Base-by-base conservation (phyloP, 2,329 filamentous ascomycete species). In the Niveomyces coronatus region DNA sequence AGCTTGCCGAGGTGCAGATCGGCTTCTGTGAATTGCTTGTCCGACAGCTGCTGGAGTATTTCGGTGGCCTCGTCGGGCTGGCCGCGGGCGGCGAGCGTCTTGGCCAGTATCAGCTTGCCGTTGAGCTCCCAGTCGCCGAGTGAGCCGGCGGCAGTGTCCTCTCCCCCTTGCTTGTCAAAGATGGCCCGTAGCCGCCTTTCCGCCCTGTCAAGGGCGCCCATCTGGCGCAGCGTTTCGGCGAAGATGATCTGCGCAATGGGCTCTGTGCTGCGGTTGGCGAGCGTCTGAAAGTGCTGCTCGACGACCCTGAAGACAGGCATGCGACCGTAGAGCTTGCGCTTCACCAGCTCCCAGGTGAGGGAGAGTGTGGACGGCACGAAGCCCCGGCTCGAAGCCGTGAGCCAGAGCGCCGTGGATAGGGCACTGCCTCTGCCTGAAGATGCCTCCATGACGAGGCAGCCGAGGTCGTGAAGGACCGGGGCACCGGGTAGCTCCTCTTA, bases 181-280 rank as follows among this genome's bases (percentile, higher is more conserved):
- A 17, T 31, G 9, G 13, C 18, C 15, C 20, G n/a, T 8, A 40
- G 37, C 4, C 44, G 31, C 13, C 35, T 36, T 17, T 42, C 43
- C 4, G 55, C 52, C 8, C 45, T 48, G 1, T 41, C 39, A 36
- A 49, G 51, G 23, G 46, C 50, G 5, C 48, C 50, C 27, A 48
- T 43, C 18, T 35, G 31, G 33, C 48, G 49, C 10, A 57, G 50
- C 18, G 47, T 18, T 37, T 55, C 50, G 13, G 55, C 62, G 29
- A 62, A 52, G 8, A 53, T 46, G 4, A 55, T 52, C 16, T 63
- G 47, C 22, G 58, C 62, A 31, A 64, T 49, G 4, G 57, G 48
- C 26, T 64, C 50, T n/a, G 45, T 49, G 18, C 49, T 53, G 20
- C 44, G 39, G 10, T 45, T 30, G 19, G 61, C 47, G 9, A 64